These are phyloP conservation scores for Fagus sylvatica DNA, from an alignment of 306 rosid species.

Conservation along the genomic window DNA sequence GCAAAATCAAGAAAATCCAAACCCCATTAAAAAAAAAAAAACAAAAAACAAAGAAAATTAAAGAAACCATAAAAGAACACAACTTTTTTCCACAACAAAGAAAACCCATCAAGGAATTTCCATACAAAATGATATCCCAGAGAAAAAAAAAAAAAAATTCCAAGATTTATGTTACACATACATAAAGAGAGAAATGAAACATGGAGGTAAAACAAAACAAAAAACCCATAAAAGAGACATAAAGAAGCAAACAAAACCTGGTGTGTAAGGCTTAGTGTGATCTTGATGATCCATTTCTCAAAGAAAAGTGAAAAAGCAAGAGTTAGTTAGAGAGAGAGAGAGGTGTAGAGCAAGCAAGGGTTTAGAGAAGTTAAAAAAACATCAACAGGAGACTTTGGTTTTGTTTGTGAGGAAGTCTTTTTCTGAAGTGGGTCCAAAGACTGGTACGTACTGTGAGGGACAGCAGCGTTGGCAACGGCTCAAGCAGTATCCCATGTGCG, in stretches of 20 bases:
- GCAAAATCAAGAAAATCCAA: slow-evolving; percentile 21
- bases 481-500: background rate
- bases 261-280: slow-evolving; percentile 15
- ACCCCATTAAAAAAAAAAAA: slow-evolving; percentile 2
- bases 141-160: background rate
- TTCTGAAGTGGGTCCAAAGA: background rate
- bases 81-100: background rate
- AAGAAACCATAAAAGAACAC: background rate
- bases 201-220: no score
- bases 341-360: background rate
- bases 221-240: background rate
- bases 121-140: background rate
- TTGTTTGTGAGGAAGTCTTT: background rate
- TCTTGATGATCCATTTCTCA: slow-evolving; percentile 33
- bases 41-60: background rate
- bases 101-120: background rate
- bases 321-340: background rate
- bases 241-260: slow-evolving; percentile 12
- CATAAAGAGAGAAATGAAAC: background rate
- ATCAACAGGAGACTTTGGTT: background rate
- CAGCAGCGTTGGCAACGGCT: background rate
- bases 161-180: background rate
- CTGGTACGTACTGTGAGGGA: background rate
- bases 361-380: background rate
- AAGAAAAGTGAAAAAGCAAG: background rate